phyloP scores from a whole-genome alignment of 345 rosid species.

The Citrus cavaleriei region DNA sequence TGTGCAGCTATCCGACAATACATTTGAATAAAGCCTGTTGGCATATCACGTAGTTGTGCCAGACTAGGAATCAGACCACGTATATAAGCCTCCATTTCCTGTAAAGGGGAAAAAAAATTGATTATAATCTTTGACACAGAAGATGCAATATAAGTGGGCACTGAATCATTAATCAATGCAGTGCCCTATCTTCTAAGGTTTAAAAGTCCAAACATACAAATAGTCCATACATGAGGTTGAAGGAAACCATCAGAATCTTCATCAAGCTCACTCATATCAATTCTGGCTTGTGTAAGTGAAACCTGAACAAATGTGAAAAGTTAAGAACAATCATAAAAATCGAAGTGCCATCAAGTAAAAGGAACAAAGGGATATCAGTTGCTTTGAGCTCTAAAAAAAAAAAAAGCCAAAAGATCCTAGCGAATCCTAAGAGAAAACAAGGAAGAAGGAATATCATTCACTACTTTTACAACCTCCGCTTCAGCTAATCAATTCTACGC shows the following conservation, averaged over 20 bases:
- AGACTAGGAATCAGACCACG: constrained; percentile 92
- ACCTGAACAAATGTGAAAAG: constrained; percentile 51
- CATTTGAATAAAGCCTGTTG: constrained; percentile 72
- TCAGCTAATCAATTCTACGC: neutral
- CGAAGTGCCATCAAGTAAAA: neutral
- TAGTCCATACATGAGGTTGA: constrained; percentile 60
- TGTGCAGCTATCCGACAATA: constrained; percentile 96
- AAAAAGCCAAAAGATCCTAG: neutral
- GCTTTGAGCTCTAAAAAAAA: neutral
- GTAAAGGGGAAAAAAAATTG: constrained; percentile 18
- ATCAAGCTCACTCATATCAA: constrained; percentile 99
- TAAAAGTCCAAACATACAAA: constrained; percentile 1
- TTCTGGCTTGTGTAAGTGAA: constrained; percentile 97
- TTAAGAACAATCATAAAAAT: constrained; percentile 3
- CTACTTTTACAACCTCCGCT: neutral
- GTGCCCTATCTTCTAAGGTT: neutral
- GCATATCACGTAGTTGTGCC: constrained; percentile 97
- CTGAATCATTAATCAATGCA: neutral
- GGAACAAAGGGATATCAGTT: neutral
- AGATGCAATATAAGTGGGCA: neutral
- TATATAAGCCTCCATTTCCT: constrained; percentile 98
- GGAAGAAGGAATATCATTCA: neutral
- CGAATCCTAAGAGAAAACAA: neutral
- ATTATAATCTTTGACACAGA: neutral
- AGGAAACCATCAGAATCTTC: constrained; percentile 99